A percentile compares a stretch with the other conserved stretches of the same genome.
These are phyloP conservation scores for Zostera marina DNA, from an alignment of 116 monocot genomes.

Conservation along the genomic window DNA sequence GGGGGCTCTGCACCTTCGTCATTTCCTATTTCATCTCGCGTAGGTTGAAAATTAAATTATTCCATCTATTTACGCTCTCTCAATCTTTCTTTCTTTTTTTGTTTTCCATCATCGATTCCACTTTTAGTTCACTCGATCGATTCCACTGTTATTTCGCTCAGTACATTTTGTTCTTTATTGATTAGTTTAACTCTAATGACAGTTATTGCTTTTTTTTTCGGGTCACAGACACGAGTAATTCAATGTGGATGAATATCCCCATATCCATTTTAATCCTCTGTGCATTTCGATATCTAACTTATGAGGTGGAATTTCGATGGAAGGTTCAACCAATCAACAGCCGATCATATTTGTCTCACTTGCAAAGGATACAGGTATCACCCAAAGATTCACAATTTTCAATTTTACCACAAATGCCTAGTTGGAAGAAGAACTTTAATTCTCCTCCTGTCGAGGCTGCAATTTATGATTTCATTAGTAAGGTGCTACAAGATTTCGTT, in stretches of 20 bases:
- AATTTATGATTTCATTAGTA: constrained; percentile 52
- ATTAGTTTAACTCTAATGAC: not conserved
- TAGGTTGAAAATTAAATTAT: constrained; percentile 22
- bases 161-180: too few species aligned
- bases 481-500: constrained; percentile 79
- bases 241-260: constrained; percentile 93
- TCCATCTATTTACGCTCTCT: not conserved
- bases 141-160: too few species aligned
- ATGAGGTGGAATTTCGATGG: constrained; percentile 72
- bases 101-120: too few species aligned
- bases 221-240: constrained; percentile 85
- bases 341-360: constrained; percentile 50
- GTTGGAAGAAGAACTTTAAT: constrained; percentile 63
- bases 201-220: not conserved
- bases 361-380: constrained; percentile 53
- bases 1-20: constrained; percentile 82
- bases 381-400: constrained; percentile 42
- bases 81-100: too few species aligned
- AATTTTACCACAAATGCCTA: constrained; percentile 22
- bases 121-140: too few species aligned
- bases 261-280: constrained; percentile 71
- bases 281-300: constrained; percentile 56
- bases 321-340: constrained; percentile 25
- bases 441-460: constrained; percentile 68
- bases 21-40: constrained; percentile 89